Conservation (phyloP, 1,139 yeast species). For the Saccharomyces hybrid region DNA sequence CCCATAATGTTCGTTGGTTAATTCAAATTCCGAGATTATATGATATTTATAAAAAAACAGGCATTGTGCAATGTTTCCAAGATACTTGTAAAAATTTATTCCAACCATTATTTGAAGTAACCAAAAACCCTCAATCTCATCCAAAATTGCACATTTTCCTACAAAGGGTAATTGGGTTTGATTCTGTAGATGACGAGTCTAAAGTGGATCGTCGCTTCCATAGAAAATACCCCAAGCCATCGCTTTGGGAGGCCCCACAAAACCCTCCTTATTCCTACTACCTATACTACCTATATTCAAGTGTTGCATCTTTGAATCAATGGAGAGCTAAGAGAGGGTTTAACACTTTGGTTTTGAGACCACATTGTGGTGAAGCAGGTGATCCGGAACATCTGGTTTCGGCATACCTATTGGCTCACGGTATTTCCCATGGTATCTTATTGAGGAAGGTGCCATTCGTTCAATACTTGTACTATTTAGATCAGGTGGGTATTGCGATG, state of each 20-base stretch:
- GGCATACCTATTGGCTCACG: slow-evolving; percentile 83
- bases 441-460: slow-evolving; percentile 89
- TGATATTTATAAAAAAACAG: slow-evolving; percentile 76
- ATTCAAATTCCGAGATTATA: slow-evolving; percentile 91
- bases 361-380: slow-evolving; percentile 99
- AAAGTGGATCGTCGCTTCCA: slow-evolving; percentile 78
- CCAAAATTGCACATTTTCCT: slow-evolving; percentile 84
- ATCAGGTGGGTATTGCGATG: slow-evolving; percentile 96
- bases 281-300: slow-evolving; percentile 79
- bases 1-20: slow-evolving; percentile 95
- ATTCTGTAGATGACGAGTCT: slow-evolving; percentile 97
- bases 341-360: slow-evolving; percentile 87
- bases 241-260: slow-evolving; percentile 63
- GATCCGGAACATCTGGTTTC: slow-evolving; percentile 94
- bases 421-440: slow-evolving; percentile 91
- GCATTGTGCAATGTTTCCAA: slow-evolving; percentile 62
- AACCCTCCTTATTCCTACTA: slow-evolving; percentile 99
- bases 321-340: slow-evolving; percentile 68
- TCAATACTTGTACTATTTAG: slow-evolving; percentile 86
- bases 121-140: slow-evolving; percentile 72
- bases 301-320: slow-evolving; percentile 75
- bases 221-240: slow-evolving; percentile 75
- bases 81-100: slow-evolving; percentile 74
- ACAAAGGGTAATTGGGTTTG: slow-evolving; percentile 94
- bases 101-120: slow-evolving; percentile 87